phyloP scores from a whole-genome alignment of 768 basidiomycete genomes.

The Scleroderma bovista region DNA sequence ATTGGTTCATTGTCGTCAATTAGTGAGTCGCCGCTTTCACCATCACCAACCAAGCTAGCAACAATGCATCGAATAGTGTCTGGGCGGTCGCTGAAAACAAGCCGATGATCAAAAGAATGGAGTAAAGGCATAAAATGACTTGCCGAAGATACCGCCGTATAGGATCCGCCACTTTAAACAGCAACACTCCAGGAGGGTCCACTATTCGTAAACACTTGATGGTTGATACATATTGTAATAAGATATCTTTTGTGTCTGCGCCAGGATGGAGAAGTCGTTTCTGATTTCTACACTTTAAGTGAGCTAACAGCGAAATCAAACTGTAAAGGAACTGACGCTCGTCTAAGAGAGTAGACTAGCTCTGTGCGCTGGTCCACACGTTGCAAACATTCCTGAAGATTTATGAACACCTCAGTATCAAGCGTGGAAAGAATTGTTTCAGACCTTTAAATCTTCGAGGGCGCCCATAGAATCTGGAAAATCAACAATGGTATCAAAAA shows the following conservation, averaged over 20 bases:
- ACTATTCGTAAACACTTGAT: conserved; percentile 87
- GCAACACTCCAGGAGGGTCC: conserved; percentile 87
- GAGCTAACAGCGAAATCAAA: neutral
- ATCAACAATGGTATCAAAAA: conserved; percentile 95
- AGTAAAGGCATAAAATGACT: too few relatives aligned
- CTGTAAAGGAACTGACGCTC: conserved; percentile 52
- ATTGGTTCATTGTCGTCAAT: conserved; percentile 82
- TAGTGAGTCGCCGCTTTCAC: conserved; percentile 73
- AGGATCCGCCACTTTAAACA: conserved; percentile 92
- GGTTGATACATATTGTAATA: conserved; percentile 85
- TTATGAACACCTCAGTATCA: neutral
- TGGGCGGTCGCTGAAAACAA: conserved; percentile 58
- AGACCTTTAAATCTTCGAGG: conserved; percentile 80
- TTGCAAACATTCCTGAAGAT: conserved; percentile 62
- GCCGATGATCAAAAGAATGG: neutral
- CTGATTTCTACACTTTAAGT: conserved; percentile 51
- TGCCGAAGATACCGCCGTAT: conserved; percentile 86
- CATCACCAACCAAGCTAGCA: conserved; percentile 82
- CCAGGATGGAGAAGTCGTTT: conserved; percentile 93
- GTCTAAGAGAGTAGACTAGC: conserved; percentile 72
- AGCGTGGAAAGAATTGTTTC: conserved; percentile 1
- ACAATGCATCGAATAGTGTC: conserved; percentile 96
- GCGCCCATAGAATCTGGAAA: conserved; percentile 85
- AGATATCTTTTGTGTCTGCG: conserved; percentile 87
- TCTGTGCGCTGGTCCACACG: conserved; percentile 76